A percentile compares a stretch with the other conserved stretches of the same genome.
Conservation (phyloP, 805 yeast genomes). For the Myxozyma udenii region DNA sequence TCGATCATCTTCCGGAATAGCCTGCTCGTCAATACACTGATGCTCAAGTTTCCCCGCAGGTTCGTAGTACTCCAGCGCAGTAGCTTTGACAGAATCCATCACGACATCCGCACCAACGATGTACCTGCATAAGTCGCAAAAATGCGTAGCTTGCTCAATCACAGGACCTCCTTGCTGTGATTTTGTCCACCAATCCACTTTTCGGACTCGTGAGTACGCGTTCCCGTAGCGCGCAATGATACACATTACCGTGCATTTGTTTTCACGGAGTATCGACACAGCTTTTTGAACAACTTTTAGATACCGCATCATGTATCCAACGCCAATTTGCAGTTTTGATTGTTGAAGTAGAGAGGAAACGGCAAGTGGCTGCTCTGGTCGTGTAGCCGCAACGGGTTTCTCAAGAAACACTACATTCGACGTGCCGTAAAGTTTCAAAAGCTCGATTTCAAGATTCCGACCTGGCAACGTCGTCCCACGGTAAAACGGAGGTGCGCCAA, state of each 20-base stretch:
- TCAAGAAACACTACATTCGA: slow-evolving; percentile 24
- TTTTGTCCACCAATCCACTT: slow-evolving; percentile 29
- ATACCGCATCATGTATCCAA: slow-evolving; percentile 31
- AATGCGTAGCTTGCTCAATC: slow-evolving; percentile 32
- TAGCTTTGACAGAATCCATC: slow-evolving; percentile 20
- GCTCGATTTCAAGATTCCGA: slow-evolving; percentile 25
- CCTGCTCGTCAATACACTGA: slow-evolving; percentile 24
- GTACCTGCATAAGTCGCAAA: slow-evolving; percentile 27
- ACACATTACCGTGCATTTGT: slow-evolving; percentile 21
- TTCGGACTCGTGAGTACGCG: slow-evolving; percentile 20
- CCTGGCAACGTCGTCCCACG: slow-evolving; percentile 25
- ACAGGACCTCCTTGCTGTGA: slow-evolving; percentile 30
- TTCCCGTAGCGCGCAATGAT: slow-evolving; percentile 26
- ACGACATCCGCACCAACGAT: slow-evolving; percentile 29
- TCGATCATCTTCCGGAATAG: slow-evolving; percentile 23
- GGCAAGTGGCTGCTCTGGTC: slow-evolving; percentile 26
- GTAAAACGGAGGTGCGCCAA: slow-evolving; percentile 28
- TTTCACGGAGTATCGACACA: slow-evolving; percentile 22
- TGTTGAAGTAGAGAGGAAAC: slow-evolving; percentile 17
- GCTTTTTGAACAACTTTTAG: slow-evolving; percentile 30
- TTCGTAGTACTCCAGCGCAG: slow-evolving; percentile 23
- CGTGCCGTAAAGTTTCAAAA: slow-evolving; percentile 14
- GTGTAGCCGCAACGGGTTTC: slow-evolving; percentile 29
- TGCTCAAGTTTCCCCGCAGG: slow-evolving; percentile 25
- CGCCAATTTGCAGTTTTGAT: slow-evolving; percentile 16